Evolutionary conservation across 1,139 yeast species (phyloP), one percentile per base, ranked within the genome.

Genomic region (Pichia sp.): DNA sequence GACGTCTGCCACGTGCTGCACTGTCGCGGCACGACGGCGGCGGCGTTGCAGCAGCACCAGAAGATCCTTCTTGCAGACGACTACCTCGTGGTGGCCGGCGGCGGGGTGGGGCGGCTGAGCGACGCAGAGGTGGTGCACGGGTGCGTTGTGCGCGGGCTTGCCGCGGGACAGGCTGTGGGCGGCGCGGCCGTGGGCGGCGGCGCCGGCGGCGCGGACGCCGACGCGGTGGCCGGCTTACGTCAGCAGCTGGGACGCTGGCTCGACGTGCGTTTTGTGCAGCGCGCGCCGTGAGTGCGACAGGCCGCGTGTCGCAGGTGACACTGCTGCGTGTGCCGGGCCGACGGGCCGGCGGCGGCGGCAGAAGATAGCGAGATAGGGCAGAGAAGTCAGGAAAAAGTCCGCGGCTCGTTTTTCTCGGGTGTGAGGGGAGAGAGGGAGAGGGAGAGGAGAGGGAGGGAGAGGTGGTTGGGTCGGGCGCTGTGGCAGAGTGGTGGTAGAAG

Each of bases 11-110:
- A 50, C 44, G 29, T 23, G 8, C 26, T 53, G 2, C 31, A n/a
- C 3, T 49, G 52, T 41, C 48, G 45, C 23, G 47, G 50, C 41
- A 36, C 44, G 19, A 43, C 51, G 8, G 26, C 45, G 10, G 36
- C n/a, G 19, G 34, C 40, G 13, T 41, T 49, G 49, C 50, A 23
- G 6, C 34, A 26, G 16, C 45, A 41, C 23, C 50, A 48, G 62
- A 75, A 75, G 55, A 78, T 78, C 59, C 67, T 82, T 47, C 64
- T 65, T 34, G 80, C 81, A n/a, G 87, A 82, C 60, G 79, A 81
- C 65, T 76, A 75, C 59, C 76, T 74, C 59, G 63, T 82, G 23
- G 54, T 72, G 16, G 68, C 72, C n/a, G 65, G 64, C 41, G 83
- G 82, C 1, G 79, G 79, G 51, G 64, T 82, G 1, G 78, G 82